Evolutionary conservation across 1,284 basidiomycete species (phyloP).

Genomic region (Dichomitus squalens): DNA sequence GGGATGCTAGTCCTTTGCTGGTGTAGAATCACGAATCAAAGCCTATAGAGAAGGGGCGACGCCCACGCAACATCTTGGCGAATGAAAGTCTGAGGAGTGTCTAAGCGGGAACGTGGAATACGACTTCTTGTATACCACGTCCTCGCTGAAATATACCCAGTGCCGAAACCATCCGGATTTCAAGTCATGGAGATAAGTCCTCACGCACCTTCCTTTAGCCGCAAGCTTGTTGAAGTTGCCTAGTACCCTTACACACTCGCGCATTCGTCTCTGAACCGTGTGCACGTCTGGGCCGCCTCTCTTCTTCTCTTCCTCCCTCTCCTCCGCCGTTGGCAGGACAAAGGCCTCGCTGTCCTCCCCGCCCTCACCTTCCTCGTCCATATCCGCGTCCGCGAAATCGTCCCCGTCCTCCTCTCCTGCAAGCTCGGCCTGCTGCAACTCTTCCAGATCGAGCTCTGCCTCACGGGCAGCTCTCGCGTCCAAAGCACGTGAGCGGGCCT

Average conservation of each 20-base stretch:
- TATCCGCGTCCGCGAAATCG: constrained; percentile 54
- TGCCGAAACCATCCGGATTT: background rate
- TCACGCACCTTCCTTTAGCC: constrained; percentile 68
- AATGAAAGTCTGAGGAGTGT: background rate
- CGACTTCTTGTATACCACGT: background rate
- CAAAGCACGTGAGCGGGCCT: constrained; percentile 71
- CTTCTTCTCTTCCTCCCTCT: constrained; percentile 79
- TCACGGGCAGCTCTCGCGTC: constrained; percentile 68
- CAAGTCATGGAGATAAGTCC: background rate
- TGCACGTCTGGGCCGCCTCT: constrained; percentile 78
- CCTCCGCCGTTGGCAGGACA: constrained; percentile 80
- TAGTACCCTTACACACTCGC: constrained; percentile 84
- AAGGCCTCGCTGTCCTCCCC: constrained; percentile 63
- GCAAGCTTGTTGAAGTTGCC: constrained; percentile 73
- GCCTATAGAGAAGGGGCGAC: no score
- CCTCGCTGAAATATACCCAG: background rate
- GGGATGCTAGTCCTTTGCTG: no score
- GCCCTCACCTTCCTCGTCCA: constrained; percentile 59
- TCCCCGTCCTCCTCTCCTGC: constrained; percentile 46
- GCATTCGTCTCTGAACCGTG: constrained; percentile 86
- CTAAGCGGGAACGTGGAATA: background rate
- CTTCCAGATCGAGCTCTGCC: constrained; percentile 68
- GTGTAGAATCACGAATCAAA: no score
- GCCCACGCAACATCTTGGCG: no score
- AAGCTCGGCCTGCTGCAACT: constrained; percentile 60